phyloP scores from a whole-genome alignment of 768 basidiomycete species.

The Brasilioporus rufonigricans region DNA sequence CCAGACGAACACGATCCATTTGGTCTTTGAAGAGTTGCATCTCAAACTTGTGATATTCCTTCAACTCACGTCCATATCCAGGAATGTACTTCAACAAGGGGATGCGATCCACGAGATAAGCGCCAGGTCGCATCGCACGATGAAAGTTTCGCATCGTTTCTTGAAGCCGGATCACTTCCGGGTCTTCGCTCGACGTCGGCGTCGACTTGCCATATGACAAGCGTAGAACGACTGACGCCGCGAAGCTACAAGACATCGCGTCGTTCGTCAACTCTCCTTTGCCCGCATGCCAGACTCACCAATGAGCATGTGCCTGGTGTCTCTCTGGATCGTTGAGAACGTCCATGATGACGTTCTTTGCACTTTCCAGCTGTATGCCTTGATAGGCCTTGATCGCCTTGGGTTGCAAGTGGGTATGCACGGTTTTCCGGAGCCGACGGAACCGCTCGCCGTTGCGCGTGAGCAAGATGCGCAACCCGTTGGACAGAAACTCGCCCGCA shows the following conservation, averaged over 20 bases:
- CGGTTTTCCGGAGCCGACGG: conserved; percentile 51
- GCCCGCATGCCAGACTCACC: conserved; percentile 32
- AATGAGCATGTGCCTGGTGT: conserved; percentile 45
- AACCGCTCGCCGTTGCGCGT: conserved; percentile 51
- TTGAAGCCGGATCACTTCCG: conserved; percentile 19
- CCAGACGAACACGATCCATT: conserved; percentile 41
- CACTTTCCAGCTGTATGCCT: conserved; percentile 40
- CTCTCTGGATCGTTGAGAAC: conserved; percentile 32
- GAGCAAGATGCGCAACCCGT: conserved; percentile 51
- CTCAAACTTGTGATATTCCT: conserved; percentile 50
- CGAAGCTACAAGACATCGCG: conserved; percentile 20
- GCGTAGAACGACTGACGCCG: conserved; percentile 22
- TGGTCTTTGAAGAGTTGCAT: conserved; percentile 47
- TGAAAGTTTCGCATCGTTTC: conserved; percentile 23
- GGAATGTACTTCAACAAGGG: conserved; percentile 46
- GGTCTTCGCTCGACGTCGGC: conserved; percentile 20
- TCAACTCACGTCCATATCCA: conserved; percentile 52
- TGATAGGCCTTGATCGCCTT: conserved; percentile 43
- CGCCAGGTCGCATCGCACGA: conserved; percentile 30
- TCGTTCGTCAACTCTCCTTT: too few species aligned
- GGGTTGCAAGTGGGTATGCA: conserved; percentile 52
- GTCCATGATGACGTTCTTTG: conserved; percentile 23
- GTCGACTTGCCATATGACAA: conserved; percentile 26
- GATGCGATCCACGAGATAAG: conserved; percentile 33
- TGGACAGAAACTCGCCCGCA: conserved; percentile 50